Conservation (phyloP, 306 rosid species). For the Dalbergia oliveri region DNA sequence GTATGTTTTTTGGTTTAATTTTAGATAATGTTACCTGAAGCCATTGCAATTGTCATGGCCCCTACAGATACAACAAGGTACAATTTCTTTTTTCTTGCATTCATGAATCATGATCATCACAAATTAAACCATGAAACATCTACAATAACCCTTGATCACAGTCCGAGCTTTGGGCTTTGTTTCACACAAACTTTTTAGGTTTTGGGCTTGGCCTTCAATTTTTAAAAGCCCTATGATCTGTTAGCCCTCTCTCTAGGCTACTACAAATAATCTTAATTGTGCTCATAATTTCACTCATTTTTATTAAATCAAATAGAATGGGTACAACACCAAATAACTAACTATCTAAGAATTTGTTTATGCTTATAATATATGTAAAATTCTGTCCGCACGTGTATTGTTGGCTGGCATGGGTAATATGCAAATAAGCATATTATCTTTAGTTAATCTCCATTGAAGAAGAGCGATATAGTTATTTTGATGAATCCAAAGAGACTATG, state of each 20-base stretch:
- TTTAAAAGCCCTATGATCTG: too few relatives aligned
- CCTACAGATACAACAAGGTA: constrained; percentile 91
- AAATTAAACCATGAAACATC: constrained; percentile 27
- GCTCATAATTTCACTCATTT: too few relatives aligned
- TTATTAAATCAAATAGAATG: too few relatives aligned
- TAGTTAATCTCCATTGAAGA: not conserved
- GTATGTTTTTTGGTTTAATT: constrained; percentile 48
- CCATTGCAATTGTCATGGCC: constrained; percentile 99
- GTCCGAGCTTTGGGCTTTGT: constrained; percentile 22
- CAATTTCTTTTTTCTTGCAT: constrained; percentile 35
- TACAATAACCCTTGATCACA: not conserved
- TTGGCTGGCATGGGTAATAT: not conserved
- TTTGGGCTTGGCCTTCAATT: too few relatives aligned
- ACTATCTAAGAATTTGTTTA: not conserved
- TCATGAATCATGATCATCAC: constrained; percentile 27
- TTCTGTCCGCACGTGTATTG: not conserved
- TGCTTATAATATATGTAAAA: constrained; percentile 1
- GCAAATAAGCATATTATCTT: not conserved
- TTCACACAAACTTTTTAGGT: constrained; percentile 28
- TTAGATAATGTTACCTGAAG: constrained; percentile 98
- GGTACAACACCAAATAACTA: too few relatives aligned
- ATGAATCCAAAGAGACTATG: not conserved
- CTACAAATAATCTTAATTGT: too few relatives aligned
- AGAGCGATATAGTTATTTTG: not conserved
- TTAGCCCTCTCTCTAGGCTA: too few relatives aligned